phyloP scores from a whole-genome alignment of 768 basidiomycete species.

The Termitomyces sp. region DNA sequence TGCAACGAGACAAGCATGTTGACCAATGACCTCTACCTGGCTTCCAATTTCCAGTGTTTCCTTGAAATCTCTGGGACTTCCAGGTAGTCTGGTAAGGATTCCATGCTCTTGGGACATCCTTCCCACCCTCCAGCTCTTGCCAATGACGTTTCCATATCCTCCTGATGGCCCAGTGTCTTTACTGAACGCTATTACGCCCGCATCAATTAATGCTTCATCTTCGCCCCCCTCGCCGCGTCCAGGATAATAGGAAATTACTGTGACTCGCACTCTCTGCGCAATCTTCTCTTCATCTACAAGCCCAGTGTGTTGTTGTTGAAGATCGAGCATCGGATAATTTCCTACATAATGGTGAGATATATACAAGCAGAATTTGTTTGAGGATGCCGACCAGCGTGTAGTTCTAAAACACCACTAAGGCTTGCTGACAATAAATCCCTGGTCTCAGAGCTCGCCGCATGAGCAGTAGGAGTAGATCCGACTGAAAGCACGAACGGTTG shows the following conservation, averaged over 20 bases:
- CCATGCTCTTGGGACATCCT: conserved; percentile 79
- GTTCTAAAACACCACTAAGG: conserved; percentile 60
- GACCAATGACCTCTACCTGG: conserved; percentile 68
- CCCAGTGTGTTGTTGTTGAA: conserved; percentile 76
- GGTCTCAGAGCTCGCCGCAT: conserved; percentile 58
- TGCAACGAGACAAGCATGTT: conserved; percentile 81
- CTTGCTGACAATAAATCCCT: conserved; percentile 35
- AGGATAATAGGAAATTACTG: conserved; percentile 77
- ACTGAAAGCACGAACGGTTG: conserved; percentile 68
- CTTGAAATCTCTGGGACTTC: conserved; percentile 19
- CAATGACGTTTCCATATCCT: conserved; percentile 68
- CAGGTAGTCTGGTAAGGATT: conserved; percentile 36
- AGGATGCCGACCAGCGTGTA: conserved; percentile 59
- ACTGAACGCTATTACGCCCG: conserved; percentile 81
- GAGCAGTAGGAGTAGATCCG: conserved; percentile 85
- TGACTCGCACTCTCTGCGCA: conserved; percentile 63
- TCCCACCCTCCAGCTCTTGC: conserved; percentile 57
- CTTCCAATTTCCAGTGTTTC: conserved; percentile 49
- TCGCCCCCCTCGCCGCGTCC: conserved; percentile 52
- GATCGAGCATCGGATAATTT: conserved; percentile 79
- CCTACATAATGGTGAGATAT: conserved; percentile 31
- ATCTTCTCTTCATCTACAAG: conserved; percentile 52
- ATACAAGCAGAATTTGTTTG: not conserved
- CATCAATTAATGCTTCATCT: conserved; percentile 78
- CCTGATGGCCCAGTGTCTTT: conserved; percentile 76